Percentiles rank a stretch among this genome's conserved stretches.
phyloP scores from a whole-genome alignment of 352 stramenopile species.

The Pythium diclinum region DNA sequence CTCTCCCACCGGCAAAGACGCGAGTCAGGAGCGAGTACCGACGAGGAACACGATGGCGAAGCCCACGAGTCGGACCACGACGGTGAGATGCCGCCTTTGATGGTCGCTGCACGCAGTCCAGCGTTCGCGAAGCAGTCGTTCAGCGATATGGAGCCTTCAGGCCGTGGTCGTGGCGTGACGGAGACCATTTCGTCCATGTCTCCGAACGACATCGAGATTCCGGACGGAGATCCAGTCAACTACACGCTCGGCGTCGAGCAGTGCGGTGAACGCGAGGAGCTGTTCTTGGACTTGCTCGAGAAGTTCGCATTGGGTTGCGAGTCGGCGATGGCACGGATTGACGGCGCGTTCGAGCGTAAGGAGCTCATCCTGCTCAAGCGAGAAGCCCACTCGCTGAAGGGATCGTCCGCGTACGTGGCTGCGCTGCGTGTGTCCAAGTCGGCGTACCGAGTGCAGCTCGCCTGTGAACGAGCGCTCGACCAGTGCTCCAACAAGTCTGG shows the following conservation, averaged over 20 bases:
- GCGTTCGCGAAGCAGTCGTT: neutral
- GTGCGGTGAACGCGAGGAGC: conserved; percentile 70
- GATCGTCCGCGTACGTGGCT: conserved; percentile 75
- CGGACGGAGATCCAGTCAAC: conserved; percentile 76
- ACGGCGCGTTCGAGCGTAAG: conserved; percentile 39
- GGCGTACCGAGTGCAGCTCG: conserved; percentile 75
- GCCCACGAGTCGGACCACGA: neutral
- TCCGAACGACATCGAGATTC: conserved; percentile 45
- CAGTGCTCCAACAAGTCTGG: conserved; percentile 23
- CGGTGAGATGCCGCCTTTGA: conserved; percentile 8
- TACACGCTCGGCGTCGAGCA: conserved; percentile 76
- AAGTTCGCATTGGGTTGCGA: conserved; percentile 73
- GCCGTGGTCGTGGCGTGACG: neutral
- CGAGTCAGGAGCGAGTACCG: conserved; percentile 6
- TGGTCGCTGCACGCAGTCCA: conserved; percentile 9
- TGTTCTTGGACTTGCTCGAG: conserved; percentile 77
- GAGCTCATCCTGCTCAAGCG: conserved; percentile 51
- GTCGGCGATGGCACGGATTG: conserved; percentile 51
- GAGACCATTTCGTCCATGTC: conserved; percentile 19
- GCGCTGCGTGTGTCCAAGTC: conserved; percentile 76
- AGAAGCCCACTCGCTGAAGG: conserved; percentile 80
- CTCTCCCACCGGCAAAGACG: neutral
- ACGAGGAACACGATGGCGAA: conserved; percentile 15
- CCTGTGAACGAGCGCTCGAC: conserved; percentile 63
- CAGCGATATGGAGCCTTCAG: neutral